phyloP scores from a whole-genome alignment of 257 asterid species.

The Cinchona pubescens region DNA sequence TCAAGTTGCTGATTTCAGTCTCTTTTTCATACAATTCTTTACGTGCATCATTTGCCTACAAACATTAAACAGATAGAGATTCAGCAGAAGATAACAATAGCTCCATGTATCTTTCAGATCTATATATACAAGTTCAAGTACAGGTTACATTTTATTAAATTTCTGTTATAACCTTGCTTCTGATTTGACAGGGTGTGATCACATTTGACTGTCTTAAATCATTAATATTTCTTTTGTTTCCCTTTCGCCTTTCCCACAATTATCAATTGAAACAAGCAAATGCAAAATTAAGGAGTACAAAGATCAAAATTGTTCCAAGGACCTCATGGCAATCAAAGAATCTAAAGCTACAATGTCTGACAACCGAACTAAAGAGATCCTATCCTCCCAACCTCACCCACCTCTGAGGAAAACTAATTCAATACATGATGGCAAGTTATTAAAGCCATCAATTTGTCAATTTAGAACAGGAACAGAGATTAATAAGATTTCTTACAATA shows the following conservation, averaged over 20 bases:
- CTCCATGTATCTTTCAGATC: not conserved
- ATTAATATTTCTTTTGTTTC: not conserved
- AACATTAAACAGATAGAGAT: conserved; percentile 9
- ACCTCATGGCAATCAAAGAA: no score
- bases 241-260: not conserved
- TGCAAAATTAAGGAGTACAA: no score
- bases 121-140: not conserved
- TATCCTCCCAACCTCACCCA: no score
- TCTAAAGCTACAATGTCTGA: no score
- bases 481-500: conserved; percentile 55
- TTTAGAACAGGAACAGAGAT: conserved; percentile 11
- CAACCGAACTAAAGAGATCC: no score
- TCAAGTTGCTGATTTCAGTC: conserved; percentile 66
- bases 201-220: not conserved
- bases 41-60: conserved; percentile 93
- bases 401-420: not conserved
- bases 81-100: conserved; percentile 4
- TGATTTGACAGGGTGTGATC: not conserved
- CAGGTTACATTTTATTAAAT: no score
- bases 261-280: no score
- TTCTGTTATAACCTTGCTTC: no score
- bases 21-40: conserved; percentile 87
- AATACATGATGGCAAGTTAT: not conserved
- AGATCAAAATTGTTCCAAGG: no score
- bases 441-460: not conserved